Conservation (phyloP, 805 yeast species). For the Pichia cephalocereana region DNA sequence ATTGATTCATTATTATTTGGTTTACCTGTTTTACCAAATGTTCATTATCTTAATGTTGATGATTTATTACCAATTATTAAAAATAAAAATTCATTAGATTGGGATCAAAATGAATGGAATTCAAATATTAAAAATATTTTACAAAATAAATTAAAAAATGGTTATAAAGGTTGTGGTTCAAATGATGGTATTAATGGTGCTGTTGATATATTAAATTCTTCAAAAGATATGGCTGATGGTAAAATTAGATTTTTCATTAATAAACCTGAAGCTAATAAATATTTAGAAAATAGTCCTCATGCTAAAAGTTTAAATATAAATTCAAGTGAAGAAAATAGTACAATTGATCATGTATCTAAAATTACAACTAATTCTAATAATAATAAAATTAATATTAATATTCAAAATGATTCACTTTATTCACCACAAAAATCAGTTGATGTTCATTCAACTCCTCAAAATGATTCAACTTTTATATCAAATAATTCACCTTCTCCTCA, state of each 20-base stretch:
- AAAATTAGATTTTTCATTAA: conserved; percentile 14
- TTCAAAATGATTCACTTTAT: conserved; percentile 1
- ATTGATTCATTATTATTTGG: conserved; percentile 63
- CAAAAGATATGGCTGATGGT: conserved; percentile 20
- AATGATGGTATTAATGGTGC: conserved; percentile 55
- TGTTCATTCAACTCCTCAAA: background rate
- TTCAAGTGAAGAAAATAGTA: background rate
- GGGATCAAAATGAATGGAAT: conserved; percentile 59
- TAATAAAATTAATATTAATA: background rate
- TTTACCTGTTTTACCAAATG: conserved; percentile 72
- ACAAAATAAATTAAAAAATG: conserved; percentile 42
- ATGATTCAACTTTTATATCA: background rate
- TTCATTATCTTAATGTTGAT: conserved; percentile 58
- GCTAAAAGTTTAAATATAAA: background rate
- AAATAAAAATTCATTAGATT: conserved; percentile 27
- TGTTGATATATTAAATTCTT: conserved; percentile 20
- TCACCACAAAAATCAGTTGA: background rate
- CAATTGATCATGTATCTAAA: too few relatives aligned
- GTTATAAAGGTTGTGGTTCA: conserved; percentile 75
- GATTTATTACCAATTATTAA: conserved; percentile 41
- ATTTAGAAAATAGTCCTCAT: conserved; percentile 8
- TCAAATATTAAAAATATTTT: conserved; percentile 44
- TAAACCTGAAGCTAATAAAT: conserved; percentile 7
- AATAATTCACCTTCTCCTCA: conserved; percentile 18
- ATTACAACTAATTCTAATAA: too few relatives aligned